Evolutionary conservation across 2,329 filamentous ascomycete species (phyloP).

Genomic region (Diplodia corticola): DNA sequence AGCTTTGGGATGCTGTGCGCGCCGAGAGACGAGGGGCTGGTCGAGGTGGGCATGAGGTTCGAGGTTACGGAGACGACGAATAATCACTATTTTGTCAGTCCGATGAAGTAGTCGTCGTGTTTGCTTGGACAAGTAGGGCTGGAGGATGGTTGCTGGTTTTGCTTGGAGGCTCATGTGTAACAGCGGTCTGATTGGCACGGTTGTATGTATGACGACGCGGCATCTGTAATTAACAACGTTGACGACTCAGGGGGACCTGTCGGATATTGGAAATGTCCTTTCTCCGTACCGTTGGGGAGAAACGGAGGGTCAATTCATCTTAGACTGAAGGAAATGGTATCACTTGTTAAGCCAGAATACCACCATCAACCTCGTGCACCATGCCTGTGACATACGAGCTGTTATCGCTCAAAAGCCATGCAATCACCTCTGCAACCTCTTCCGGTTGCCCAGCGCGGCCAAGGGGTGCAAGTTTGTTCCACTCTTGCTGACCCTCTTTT

Average conservation of each 20-base stretch:
- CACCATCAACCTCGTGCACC: constrained; percentile 50
- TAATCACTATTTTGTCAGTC: constrained; percentile 50
- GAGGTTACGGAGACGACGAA: constrained; percentile 60
- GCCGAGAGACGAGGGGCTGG: constrained; percentile 56
- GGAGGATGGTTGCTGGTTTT: too few relatives aligned
- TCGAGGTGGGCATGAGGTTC: constrained; percentile 60
- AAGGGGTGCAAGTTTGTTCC: constrained; percentile 31
- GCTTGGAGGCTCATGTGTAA: too few relatives aligned
- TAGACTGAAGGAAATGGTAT: too few relatives aligned
- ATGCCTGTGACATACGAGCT: constrained; percentile 50
- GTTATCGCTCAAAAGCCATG: constrained; percentile 51
- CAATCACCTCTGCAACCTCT: constrained; percentile 47
- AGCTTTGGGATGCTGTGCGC: constrained; percentile 68
- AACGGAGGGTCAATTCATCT: too few relatives aligned
- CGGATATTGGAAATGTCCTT: too few relatives aligned
- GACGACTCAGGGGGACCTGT: too few relatives aligned
- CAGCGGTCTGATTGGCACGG: too few relatives aligned
- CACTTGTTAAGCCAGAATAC: constrained; percentile 42
- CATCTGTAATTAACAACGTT: too few relatives aligned
- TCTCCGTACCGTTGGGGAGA: too few relatives aligned
- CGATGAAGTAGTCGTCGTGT: constrained; percentile 40
- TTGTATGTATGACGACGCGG: too few relatives aligned
- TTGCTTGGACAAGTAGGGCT: too few relatives aligned
- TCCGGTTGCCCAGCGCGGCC: constrained; percentile 32
- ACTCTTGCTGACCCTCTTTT: constrained; percentile 27